Evolutionary conservation across 23 red algal species (phyloP).

Genomic region (Gracilaria caudata): DNA sequence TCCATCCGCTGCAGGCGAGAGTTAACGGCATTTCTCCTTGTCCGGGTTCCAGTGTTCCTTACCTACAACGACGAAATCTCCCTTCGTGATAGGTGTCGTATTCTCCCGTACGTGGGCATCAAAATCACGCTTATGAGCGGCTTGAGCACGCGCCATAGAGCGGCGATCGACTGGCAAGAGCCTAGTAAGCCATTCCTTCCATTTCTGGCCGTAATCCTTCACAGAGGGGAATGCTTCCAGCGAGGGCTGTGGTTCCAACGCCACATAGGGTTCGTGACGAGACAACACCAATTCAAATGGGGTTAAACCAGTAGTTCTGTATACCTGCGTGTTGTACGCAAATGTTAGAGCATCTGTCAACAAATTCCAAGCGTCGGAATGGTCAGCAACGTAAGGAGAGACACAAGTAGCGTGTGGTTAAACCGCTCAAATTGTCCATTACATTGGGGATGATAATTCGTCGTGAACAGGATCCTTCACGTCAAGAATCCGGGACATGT

Average conservation of each 20-base stretch:
- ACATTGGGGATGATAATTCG: background rate
- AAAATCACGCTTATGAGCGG: slow-evolving; percentile 6
- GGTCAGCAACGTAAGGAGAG: background rate
- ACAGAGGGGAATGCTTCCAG: background rate
- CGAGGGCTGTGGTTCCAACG: background rate
- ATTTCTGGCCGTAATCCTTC: background rate
- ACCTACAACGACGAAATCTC: too few relatives aligned
- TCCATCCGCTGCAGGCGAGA: background rate
- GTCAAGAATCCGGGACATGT: too few relatives aligned
- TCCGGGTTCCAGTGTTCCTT: background rate
- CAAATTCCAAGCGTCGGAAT: background rate
- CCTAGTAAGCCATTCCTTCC: background rate
- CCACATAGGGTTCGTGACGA: background rate
- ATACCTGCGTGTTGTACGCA: background rate
- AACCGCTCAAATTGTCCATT: slow-evolving; percentile 1
- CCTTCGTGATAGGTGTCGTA: too few relatives aligned
- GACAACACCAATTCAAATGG: slow-evolving; percentile 7
- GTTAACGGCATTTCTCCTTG: slow-evolving; percentile 23
- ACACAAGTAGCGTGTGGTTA: background rate
- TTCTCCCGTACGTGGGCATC: background rate
- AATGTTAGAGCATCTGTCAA: background rate
- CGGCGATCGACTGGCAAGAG: too few relatives aligned
- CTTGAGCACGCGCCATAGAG: background rate
- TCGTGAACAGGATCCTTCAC: too few relatives aligned
- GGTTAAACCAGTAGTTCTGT: background rate